Base-by-base conservation (phyloP, 352 stramenopile species). In the Plasmopara viticola region DNA sequence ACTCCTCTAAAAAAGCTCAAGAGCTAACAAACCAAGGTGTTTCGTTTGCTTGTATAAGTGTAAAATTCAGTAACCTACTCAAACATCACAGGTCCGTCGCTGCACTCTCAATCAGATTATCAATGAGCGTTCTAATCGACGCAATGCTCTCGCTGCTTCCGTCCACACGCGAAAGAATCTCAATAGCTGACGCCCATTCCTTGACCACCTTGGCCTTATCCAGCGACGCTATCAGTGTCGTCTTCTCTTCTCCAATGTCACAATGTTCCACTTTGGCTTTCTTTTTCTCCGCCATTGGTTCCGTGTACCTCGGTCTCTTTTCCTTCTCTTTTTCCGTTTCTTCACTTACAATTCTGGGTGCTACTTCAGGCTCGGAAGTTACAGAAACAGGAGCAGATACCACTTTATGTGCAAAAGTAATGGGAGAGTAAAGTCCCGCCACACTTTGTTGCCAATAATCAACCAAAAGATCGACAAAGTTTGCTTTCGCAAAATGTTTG, bases 181-280 rank as follows among this genome's bases (percentile, higher is more conserved):
- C 56, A 6, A 62, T 65, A 2, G 61, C 61, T 0, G 61, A 55
- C 8, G 61, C 61, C 61, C 61, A 69, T 35, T 66, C 61, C 44
- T 66, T 59, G 0, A 66, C 57, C 29, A 66, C 52, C 35, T 63
- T 57, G 18, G 61, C 61, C 37, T 69, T 69, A 37, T 69, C 57
- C 25, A 69, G 9, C 0, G 48, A 57, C 9, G 40, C 14, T 9
- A 39, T 17, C 39, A 57, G 33, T 0, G 5, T 14, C 15, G 42
- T 13, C 34, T 49, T 37, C 2, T 43, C 51, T 25, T 52, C 31
- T 9, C 51, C 50, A 25, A 25, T 25, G 14, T 15, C 42, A 12
- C 9, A 33, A 12, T n/a, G 33, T 45, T 56, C 43, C 14, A 42
- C 28, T 18, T 66, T 56, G 0, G 37, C 31, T 41, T 60, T 63